Evolutionary conservation across 1,284 basidiomycete genomes (phyloP), one percentile per base, ranked within the genome.

Genomic region (Sphagnurus paluster): DNA sequence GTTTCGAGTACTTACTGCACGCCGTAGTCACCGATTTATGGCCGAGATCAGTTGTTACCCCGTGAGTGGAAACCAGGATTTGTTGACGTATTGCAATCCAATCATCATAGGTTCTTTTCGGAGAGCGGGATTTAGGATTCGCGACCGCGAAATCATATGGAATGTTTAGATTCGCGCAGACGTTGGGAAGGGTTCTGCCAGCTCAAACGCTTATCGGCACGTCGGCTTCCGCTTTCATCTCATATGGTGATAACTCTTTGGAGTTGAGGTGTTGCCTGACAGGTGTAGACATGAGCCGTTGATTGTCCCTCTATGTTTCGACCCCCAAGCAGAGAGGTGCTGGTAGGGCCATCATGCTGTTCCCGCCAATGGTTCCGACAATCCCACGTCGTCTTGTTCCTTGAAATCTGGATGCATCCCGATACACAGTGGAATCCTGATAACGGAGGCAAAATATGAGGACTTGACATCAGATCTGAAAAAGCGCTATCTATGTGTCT

Each of bases 301-400:
- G n/a, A n/a, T n/a, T n/a, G n/a, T n/a, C n/a, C n/a, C n/a, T n/a
- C n/a, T n/a, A n/a, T n/a, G n/a, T n/a, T n/a, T 46, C 25, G 39
- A 21, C 33, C 32, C 35, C 32, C n/a, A n/a, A n/a, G n/a, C n/a
- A n/a, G n/a, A n/a, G n/a, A n/a, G n/a, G n/a, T n/a, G n/a, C n/a
- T n/a, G n/a, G 44, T 49, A 62, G 58, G 50, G 44, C 33, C 53
- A 56, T 52, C 50, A 54, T 44, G 46, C 49, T 39, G 45, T 42
- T 41, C 39, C 43, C 48, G 36, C n/a, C n/a, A 54, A 41, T 48
- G 48, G 51, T 46, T 50, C 56, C 53, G 55, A 43, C 47, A 47
- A 56, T 62, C 62, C 53, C 61, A 64, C 59, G 61, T 58, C 56
- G 53, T 40, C 46, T 42, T 44, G 50, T 42, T 54, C 52, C 49